Percentiles rank a stretch among this genome's conserved stretches.
phyloP scores from a whole-genome alignment of 345 rosid species.

The Sonneratia alba region DNA sequence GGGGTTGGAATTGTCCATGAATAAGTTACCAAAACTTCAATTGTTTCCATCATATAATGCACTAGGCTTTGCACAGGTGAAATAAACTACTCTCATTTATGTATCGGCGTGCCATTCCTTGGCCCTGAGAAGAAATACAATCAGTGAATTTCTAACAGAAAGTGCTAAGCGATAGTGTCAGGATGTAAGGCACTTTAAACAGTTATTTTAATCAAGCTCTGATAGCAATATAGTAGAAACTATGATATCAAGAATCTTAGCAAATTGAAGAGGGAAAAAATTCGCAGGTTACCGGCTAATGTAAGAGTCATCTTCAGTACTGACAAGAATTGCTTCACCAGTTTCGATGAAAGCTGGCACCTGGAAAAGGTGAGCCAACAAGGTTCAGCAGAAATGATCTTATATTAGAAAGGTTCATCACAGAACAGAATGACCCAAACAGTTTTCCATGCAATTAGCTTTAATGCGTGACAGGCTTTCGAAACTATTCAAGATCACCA shows the following conservation, averaged over 20 bases:
- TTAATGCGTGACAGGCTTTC: neutral
- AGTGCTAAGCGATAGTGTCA: neutral
- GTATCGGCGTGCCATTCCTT: conserved; percentile 6
- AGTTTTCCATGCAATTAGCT: neutral
- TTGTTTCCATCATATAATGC: neutral
- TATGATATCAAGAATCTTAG: no score
- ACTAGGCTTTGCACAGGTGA: neutral
- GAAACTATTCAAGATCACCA: neutral
- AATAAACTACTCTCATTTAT: neutral
- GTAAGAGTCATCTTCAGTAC: conserved; percentile 63
- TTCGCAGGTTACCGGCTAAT: conserved; percentile 48
- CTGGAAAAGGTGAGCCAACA: conserved; percentile 19
- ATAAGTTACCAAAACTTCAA: neutral
- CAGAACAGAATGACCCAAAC: neutral
- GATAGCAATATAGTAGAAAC: neutral
- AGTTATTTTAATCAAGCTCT: no score
- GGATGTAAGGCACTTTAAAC: neutral
- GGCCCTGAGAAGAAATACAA: conserved; percentile 8
- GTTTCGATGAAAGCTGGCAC: conserved; percentile 65
- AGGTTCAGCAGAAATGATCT: neutral
- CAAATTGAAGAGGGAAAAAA: neutral
- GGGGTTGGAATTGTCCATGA: neutral
- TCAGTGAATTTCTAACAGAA: neutral
- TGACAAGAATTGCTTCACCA: conserved; percentile 68
- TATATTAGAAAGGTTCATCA: neutral